These are phyloP conservation scores for Paramyrothecium sp. DNA, from an alignment of 2,329 filamentous ascomycete species.

Conservation along the genomic window DNA sequence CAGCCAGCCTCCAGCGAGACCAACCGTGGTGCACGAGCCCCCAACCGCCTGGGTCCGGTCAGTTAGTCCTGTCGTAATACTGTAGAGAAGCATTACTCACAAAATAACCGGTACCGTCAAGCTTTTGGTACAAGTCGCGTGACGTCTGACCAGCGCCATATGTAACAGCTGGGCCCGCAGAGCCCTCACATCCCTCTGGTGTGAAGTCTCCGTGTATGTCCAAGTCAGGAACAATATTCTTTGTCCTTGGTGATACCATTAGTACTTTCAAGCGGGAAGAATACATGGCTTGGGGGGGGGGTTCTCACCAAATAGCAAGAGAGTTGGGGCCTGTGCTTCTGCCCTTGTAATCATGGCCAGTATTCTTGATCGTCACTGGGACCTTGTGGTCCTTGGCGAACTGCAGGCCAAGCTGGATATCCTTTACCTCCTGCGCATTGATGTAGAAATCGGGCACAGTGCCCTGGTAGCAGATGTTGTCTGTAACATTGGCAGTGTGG, in stretches of 20 bases:
- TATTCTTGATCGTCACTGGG: constrained; percentile 8
- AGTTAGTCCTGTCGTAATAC: background rate
- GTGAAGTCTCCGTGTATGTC: constrained; percentile 4
- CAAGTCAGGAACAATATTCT: constrained; percentile 4
- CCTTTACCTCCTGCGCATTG: background rate
- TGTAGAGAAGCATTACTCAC: background rate
- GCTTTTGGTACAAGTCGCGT: background rate
- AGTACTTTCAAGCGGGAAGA: background rate
- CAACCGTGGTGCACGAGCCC: constrained; percentile 16
- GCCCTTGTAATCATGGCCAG: constrained; percentile 8
- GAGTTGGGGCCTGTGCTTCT: constrained; percentile 5
- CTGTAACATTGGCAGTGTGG: background rate
- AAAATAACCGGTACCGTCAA: background rate
- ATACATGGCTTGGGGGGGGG: background rate
- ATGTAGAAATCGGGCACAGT: background rate
- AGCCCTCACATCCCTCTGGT: constrained; percentile 1
- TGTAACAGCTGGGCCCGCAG: constrained; percentile 7
- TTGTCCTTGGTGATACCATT: background rate
- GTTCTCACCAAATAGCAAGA: constrained; percentile 4
- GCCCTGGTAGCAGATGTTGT: background rate
- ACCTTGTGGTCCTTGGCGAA: constrained; percentile 5
- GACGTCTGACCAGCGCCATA: constrained; percentile 2
- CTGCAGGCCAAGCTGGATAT: constrained; percentile 3
- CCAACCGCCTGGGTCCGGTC: constrained; percentile 4
- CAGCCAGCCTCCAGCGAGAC: constrained; percentile 22